Evolutionary conservation across 1,139 yeast species (phyloP), one percentile per base, ranked within the genome.

Genomic region (Citeromyces hawaiiensis): DNA sequence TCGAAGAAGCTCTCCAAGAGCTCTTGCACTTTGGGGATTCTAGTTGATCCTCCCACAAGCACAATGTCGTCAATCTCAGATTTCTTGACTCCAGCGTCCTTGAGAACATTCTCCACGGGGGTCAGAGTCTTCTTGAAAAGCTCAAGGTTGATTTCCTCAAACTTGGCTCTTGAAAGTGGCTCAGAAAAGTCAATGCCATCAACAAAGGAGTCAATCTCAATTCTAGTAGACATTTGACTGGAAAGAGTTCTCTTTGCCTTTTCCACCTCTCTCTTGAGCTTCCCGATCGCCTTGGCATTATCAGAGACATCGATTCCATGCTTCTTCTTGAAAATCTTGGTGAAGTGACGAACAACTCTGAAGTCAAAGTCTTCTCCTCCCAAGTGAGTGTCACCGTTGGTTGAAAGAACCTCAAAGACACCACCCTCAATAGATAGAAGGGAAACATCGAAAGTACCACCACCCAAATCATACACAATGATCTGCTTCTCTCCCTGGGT

Each of bases 211-310:
- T 88, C 97, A 61, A 88, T 88, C 73, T 88, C 97, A 61, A 88
- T 82, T 47, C 96, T 80, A 57, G 97, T 86, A 70, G 87, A 94
- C 54, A 96, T 85, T 54, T 91, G 91, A 52, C 96, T 86, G 47
- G 97, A 88, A 60, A 88, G 79, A 50, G 97, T 87, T 77, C 97
- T 83, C 94, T 88, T 88, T 54, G 97, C 97, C 72, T 96, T 86
- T 76, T 88, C 97, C 72, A 96, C 88, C 58, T 96, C 96, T 58
- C 96, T 88, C 80, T 96, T 85, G 66, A 88, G 77, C 78, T 96
- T 87, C 73, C 96, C 78, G 58, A 82, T 66, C 45, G 93, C 86
- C 67, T 93, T 79, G 57, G 82, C 83, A 67, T 82, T 82, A 43
- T 70, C 59, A 43, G 82, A 69, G 55, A 82, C 65, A 61, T 82